Percentiles rank a stretch among this genome's conserved stretches.
These are phyloP conservation scores for Haplographium delicatum DNA, from an alignment of 495 filamentous ascomycete genomes.

Conservation along the genomic window DNA sequence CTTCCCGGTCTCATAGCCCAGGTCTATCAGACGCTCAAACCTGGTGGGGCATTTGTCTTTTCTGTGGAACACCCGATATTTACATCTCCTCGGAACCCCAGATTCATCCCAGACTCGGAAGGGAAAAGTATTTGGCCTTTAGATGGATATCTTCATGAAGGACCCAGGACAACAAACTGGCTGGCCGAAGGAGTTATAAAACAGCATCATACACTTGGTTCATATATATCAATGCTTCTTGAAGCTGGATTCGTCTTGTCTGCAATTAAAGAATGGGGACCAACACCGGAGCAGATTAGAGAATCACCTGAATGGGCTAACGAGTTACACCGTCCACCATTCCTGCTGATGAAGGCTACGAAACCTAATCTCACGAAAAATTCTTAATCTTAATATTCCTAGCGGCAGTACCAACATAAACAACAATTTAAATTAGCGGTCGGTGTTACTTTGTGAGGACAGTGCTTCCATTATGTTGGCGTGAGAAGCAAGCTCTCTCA, in stretches of 20 bases:
- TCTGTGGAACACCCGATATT: conserved; percentile 36
- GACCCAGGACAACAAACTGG: conserved; percentile 23
- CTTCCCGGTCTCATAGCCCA: conserved; percentile 25
- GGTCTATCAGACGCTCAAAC: conserved; percentile 25
- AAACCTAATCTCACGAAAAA: conserved; percentile 3
- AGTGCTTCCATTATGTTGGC: too few relatives aligned
- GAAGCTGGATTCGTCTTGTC: conserved; percentile 29
- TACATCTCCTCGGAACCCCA: conserved; percentile 29
- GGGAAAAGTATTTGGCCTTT: conserved; percentile 29
- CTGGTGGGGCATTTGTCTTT: conserved; percentile 31
- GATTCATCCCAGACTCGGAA: conserved; percentile 22
- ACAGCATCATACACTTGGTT: conserved; percentile 31
- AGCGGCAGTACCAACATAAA: too few relatives aligned
- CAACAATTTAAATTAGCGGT: too few relatives aligned
- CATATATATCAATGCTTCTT: conserved; percentile 32
- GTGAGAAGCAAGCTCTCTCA: too few relatives aligned
- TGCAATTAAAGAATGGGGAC: conserved; percentile 32
- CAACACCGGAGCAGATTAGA: conserved; percentile 18
- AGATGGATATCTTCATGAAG: conserved; percentile 32
- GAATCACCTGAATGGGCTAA: conserved; percentile 21
- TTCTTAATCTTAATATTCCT: too few relatives aligned
- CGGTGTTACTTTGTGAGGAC: too few relatives aligned
- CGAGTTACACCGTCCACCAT: conserved; percentile 20
- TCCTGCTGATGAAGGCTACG: conserved; percentile 23
- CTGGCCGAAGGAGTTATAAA: conserved; percentile 31